Conservation (phyloP, 2,329 filamentous ascomycete species). For the Pseudogymnoascus pannorum region DNA sequence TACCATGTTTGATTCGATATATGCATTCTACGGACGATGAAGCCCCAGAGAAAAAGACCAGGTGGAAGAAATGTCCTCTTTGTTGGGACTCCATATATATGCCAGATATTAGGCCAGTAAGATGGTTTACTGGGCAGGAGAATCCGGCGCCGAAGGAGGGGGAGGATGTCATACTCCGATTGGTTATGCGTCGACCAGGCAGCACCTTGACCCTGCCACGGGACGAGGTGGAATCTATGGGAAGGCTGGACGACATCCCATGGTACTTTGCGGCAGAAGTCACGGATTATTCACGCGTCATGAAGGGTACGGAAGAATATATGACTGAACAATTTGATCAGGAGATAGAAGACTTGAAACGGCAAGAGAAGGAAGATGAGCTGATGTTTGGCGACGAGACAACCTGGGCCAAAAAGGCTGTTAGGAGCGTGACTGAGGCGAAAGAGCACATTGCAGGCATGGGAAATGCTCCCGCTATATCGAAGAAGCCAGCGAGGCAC, state of each 20-base stretch:
- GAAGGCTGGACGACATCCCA: slow-evolving; percentile 68
- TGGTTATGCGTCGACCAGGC: slow-evolving; percentile 72
- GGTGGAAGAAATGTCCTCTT: slow-evolving; percentile 94
- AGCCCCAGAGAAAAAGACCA: slow-evolving; percentile 57
- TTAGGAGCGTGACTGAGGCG: slow-evolving; percentile 63
- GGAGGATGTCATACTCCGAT: slow-evolving; percentile 78
- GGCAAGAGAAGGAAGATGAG: slow-evolving; percentile 82
- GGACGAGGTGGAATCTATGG: slow-evolving; percentile 64
- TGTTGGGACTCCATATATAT: slow-evolving; percentile 91
- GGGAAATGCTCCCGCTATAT: slow-evolving; percentile 52
- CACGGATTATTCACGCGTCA: slow-evolving; percentile 87
- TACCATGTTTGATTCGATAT: slow-evolving; percentile 87
- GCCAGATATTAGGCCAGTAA: slow-evolving; percentile 80
- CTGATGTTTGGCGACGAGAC: slow-evolving; percentile 84
- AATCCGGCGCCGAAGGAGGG: slow-evolving; percentile 71
- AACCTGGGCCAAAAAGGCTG: slow-evolving; percentile 85
- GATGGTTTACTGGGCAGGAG: slow-evolving; percentile 88
- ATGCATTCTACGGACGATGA: slow-evolving; percentile 75
- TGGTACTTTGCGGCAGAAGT: slow-evolving; percentile 96
- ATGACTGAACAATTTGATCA: slow-evolving; percentile 73
- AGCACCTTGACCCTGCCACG: slow-evolving; percentile 83
- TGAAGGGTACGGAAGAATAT: slow-evolving; percentile 88
- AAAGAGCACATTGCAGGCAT: slow-evolving; percentile 69
- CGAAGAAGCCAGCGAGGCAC: slow-evolving; percentile 38
- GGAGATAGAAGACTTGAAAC: slow-evolving; percentile 66